These are phyloP conservation scores for Xerocomus spinulosus DNA, from an alignment of 768 basidiomycete genomes.

Conservation along the genomic window DNA sequence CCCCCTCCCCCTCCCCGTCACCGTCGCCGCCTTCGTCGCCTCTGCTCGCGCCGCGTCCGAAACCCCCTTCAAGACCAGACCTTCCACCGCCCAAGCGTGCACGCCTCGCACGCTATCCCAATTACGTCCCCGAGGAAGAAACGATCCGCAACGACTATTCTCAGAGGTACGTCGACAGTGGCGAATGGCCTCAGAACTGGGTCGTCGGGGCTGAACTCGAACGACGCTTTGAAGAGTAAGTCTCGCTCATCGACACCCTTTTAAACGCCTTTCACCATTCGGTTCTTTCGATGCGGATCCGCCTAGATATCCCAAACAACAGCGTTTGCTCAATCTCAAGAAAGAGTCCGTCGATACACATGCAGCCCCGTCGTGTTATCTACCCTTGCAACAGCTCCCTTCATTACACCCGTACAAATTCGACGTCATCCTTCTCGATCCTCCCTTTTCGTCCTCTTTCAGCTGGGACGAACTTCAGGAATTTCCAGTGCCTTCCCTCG, in stretches of 20 bases:
- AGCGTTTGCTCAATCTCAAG: constrained; percentile 78
- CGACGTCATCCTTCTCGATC: constrained; percentile 88
- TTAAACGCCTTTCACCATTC: not conserved
- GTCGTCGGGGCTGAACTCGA: constrained; percentile 87
- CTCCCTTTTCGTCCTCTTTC: constrained; percentile 82
- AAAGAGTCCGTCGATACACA: constrained; percentile 67
- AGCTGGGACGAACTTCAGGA: constrained; percentile 82
- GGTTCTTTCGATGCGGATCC: not conserved
- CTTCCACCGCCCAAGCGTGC: constrained; percentile 71
- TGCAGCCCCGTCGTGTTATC: constrained; percentile 70
- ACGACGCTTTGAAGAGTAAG: constrained; percentile 89
- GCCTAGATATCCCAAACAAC: constrained; percentile 88
- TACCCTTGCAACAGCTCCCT: constrained; percentile 54
- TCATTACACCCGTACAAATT: constrained; percentile 68
- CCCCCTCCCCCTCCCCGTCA: constrained; percentile 48
- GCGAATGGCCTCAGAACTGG: constrained; percentile 93
- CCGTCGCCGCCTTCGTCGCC: constrained; percentile 50
- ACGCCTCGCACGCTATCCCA: constrained; percentile 61
- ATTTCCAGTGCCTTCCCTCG: constrained; percentile 75
- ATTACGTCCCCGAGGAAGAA: constrained; percentile 92
- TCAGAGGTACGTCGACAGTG: constrained; percentile 83
- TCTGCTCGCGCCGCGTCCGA: constrained; percentile 30
- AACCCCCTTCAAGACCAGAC: constrained; percentile 40
- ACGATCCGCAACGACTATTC: constrained; percentile 96
- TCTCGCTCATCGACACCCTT: constrained; percentile 8